These are phyloP conservation scores for Trichoderma gamsii DNA, from an alignment of 495 filamentous ascomycete species.

Conservation along the genomic window DNA sequence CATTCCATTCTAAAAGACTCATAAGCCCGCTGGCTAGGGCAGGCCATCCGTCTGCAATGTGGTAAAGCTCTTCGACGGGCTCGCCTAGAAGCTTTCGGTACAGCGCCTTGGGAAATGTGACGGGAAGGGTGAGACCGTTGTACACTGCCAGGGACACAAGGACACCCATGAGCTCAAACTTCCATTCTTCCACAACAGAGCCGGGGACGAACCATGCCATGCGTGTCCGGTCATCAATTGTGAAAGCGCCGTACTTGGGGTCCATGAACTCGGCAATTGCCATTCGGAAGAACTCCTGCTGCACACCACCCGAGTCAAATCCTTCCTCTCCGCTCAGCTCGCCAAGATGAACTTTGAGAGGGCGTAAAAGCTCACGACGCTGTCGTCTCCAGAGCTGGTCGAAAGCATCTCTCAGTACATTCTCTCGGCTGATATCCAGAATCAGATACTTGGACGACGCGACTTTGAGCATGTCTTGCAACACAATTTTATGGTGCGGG, in stretches of 20 bases:
- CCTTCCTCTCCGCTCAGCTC: slow-evolving; percentile 79
- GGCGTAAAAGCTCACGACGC: slow-evolving; percentile 72
- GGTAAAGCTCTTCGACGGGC: slow-evolving; percentile 57
- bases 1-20: slow-evolving; percentile 63
- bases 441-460: slow-evolving; percentile 68
- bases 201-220: slow-evolving; percentile 85
- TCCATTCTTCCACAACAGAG: slow-evolving; percentile 74
- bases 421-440: slow-evolving; percentile 64
- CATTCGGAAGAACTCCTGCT: slow-evolving; percentile 90
- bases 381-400: slow-evolving; percentile 85
- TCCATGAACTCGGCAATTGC: slow-evolving; percentile 71
- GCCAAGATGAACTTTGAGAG: slow-evolving; percentile 81
- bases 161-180: slow-evolving; percentile 85
- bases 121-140: slow-evolving; percentile 83
- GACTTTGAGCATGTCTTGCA: slow-evolving; percentile 56
- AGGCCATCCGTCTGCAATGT: slow-evolving; percentile 85
- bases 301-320: slow-evolving; percentile 86
- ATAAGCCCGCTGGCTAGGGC: slow-evolving; percentile 67
- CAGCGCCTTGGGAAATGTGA: slow-evolving; percentile 78
- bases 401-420: slow-evolving; percentile 70
- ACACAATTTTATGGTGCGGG: slow-evolving; percentile 37
- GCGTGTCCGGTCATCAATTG: slow-evolving; percentile 62
- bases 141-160: slow-evolving; percentile 86
- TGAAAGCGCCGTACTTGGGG: slow-evolving; percentile 69
- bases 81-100: slow-evolving; percentile 72